Conservation (phyloP, 495 filamentous ascomycete genomes). For the Achaetomiella virescens region DNA sequence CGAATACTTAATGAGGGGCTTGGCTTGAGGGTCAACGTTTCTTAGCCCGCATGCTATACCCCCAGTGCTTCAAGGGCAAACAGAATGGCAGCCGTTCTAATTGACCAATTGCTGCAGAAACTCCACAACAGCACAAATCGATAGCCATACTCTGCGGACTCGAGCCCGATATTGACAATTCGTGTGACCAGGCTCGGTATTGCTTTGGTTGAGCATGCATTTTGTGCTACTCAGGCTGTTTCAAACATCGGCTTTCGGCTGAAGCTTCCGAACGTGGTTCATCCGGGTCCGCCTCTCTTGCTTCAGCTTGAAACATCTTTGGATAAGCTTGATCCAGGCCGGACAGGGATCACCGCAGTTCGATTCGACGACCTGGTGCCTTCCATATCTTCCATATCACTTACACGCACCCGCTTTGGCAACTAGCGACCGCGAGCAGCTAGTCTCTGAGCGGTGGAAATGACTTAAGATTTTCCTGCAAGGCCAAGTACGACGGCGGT, state of each 20-base stretch:
- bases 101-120: constrained; percentile 11
- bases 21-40: constrained; percentile 4
- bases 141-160: background rate
- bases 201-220: background rate
- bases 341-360: constrained; percentile 11
- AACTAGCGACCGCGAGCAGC: background rate
- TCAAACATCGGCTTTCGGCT: constrained; percentile 1
- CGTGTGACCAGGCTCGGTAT: background rate
- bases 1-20: constrained; percentile 2
- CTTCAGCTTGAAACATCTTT: constrained; percentile 10
- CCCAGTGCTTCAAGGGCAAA: background rate
- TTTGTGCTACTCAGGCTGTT: background rate
- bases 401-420: constrained; percentile 1
- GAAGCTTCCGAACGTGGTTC: constrained; percentile 1
- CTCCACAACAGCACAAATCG: background rate
- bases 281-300: background rate
- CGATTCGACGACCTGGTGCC: background rate
- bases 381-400: constrained; percentile 3
- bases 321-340: constrained; percentile 2
- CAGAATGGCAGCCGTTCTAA: constrained; percentile 2
- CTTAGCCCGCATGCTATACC: constrained; percentile 21
- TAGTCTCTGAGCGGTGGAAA: constrained; percentile 8
- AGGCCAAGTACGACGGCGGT: constrained; percentile 7
- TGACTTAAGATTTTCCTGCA: constrained; percentile 11
- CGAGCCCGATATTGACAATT: background rate